Conservation (phyloP, 1,284 basidiomycete genomes). For the Cutaneotrichosporon mucoides region DNA sequence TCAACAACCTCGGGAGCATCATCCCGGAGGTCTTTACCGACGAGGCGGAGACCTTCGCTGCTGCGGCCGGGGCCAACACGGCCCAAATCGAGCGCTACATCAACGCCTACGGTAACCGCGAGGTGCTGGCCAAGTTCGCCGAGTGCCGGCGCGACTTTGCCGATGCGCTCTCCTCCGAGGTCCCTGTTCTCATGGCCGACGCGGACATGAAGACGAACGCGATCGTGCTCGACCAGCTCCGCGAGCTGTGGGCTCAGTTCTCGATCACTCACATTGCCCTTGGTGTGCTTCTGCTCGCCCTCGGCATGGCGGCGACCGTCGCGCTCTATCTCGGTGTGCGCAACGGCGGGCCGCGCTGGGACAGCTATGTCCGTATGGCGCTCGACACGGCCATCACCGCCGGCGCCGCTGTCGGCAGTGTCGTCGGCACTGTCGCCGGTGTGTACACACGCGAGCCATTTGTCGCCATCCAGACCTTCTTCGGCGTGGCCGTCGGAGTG, state of each 20-base stretch:
- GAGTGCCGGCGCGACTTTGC: neutral
- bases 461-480: conserved; percentile 49
- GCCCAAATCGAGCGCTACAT: conserved; percentile 76
- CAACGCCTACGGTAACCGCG: conserved; percentile 68
- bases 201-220: conserved; percentile 56
- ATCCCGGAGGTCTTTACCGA: conserved; percentile 80
- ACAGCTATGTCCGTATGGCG: conserved; percentile 41
- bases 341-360: conserved; percentile 41
- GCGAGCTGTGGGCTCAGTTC: conserved; percentile 92
- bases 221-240: conserved; percentile 65
- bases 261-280: conserved; percentile 70
- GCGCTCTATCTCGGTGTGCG: conserved; percentile 46
- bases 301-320: conserved; percentile 42
- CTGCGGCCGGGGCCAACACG: conserved; percentile 69
- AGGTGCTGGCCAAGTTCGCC: conserved; percentile 55
- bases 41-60: conserved; percentile 51
- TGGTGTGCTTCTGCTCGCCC: conserved; percentile 53
- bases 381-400: conserved; percentile 33
- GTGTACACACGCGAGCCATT: conserved; percentile 49
- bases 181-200: conserved; percentile 20
- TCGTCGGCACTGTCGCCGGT: conserved; percentile 35
- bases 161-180: neutral
- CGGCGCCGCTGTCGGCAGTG: conserved; percentile 21
- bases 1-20: conserved; percentile 86
- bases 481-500: conserved; percentile 26